Conservation (phyloP, 1,139 yeast species). For the Entelexis paramagnoliae region DNA sequence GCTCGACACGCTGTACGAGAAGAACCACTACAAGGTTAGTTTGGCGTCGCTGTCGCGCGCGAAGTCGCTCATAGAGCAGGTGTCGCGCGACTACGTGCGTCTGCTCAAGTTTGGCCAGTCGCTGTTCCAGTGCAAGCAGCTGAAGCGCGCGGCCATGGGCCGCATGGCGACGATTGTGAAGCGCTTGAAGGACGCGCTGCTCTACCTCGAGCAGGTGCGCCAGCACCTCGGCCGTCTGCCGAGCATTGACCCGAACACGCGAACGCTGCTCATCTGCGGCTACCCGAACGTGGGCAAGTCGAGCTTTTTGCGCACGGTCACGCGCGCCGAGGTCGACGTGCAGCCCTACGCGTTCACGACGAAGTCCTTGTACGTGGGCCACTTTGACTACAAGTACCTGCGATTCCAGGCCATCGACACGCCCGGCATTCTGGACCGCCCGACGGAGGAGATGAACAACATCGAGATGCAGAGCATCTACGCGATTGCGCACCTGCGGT, state of each 20-base stretch:
- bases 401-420: constrained; percentile 98
- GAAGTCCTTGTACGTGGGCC: constrained; percentile 98
- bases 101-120: constrained; percentile 95
- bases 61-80: constrained; percentile 88
- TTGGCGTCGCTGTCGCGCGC: constrained; percentile 91
- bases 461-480: constrained; percentile 98
- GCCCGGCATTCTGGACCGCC: constrained; percentile 97
- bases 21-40: constrained; percentile 96
- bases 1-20: constrained; percentile 94
- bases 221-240: constrained; percentile 99
- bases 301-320: constrained; percentile 81
- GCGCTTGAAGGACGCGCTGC: constrained; percentile 86
- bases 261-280: constrained; percentile 94
- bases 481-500: constrained; percentile 95
- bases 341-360: constrained; percentile 99
- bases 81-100: constrained; percentile 87
- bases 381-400: constrained; percentile 93
- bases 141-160: constrained; percentile 96
- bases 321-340: constrained; percentile 97
- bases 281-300: constrained; percentile 99
- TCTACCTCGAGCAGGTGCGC: constrained; percentile 93
- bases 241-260: constrained; percentile 94
- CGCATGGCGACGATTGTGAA: constrained; percentile 98
- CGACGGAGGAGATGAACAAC: constrained; percentile 98
- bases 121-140: constrained; percentile 93